A percentile compares a stretch with the other conserved stretches of the same genome.
These are phyloP conservation scores for Phaseolus coccineus DNA, from an alignment of 331 rosid genomes.

Conservation along the genomic window DNA sequence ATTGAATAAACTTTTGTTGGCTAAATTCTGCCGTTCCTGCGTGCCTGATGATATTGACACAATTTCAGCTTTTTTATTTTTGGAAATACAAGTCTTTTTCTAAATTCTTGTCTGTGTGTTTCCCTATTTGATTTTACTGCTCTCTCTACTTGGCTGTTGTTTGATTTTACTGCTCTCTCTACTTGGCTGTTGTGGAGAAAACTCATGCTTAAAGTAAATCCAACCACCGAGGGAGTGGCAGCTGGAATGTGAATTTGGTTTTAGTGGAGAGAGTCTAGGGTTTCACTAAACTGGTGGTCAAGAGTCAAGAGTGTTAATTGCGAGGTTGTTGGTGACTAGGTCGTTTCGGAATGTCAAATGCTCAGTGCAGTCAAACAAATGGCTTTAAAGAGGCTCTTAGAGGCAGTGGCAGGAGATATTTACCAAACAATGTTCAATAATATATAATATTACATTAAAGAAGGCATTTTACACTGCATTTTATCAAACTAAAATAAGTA, in stretches of 20 bases:
- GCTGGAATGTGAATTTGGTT: constrained; percentile 36
- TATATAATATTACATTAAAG: background rate
- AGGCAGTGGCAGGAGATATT: background rate
- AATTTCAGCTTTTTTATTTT: constrained; percentile 8
- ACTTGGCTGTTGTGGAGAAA: background rate
- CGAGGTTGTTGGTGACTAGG: constrained; percentile 28
- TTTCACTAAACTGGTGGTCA: constrained; percentile 25
- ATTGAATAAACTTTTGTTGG: constrained; percentile 27
- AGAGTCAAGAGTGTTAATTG: constrained; percentile 13
- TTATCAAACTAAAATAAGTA: background rate
- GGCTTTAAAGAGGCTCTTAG: constrained; percentile 1
- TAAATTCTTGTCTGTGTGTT: background rate
- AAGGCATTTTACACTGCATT: background rate
- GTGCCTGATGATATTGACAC: constrained; percentile 40
- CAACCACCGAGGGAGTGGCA: constrained; percentile 18
- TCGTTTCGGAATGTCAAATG: background rate
- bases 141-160: background rate
- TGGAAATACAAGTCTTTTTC: constrained; percentile 12
- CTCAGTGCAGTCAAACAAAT: constrained; percentile 1
- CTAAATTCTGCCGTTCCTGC: background rate
- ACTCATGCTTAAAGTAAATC: background rate
- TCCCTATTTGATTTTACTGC: constrained; percentile 7
- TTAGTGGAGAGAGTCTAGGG: constrained; percentile 41
- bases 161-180: background rate
- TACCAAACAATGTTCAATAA: background rate